Conservation (phyloP, 805 yeast genomes). For the Candida railenensis region DNA sequence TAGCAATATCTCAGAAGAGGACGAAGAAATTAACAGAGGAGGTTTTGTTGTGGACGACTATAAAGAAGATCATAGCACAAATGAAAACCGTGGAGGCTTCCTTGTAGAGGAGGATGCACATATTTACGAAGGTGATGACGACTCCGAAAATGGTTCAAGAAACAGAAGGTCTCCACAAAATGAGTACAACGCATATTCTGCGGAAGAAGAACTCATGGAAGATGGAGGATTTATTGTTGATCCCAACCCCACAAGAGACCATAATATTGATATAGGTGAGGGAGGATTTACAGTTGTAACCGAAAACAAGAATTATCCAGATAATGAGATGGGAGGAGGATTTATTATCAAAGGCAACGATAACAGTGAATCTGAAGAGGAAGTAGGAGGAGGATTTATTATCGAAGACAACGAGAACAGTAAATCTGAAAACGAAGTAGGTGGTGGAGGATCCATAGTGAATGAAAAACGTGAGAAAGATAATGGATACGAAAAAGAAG, state of each 20-base stretch:
- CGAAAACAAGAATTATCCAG: neutral
- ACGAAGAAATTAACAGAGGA: constrained; percentile 5
- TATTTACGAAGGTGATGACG: too few relatives aligned
- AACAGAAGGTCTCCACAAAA: too few relatives aligned
- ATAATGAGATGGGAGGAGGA: constrained; percentile 7
- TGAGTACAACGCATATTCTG: constrained; percentile 2
- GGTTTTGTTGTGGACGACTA: constrained; percentile 8
- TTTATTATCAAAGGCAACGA: constrained; percentile 5
- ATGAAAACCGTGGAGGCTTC: neutral
- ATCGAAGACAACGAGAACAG: constrained; percentile 1
- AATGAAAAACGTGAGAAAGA: neutral
- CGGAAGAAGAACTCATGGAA: constrained; percentile 12
- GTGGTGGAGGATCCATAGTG: constrained; percentile 5
- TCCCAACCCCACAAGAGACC: neutral
- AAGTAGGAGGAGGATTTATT: constrained; percentile 7
- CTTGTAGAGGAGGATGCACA: constrained; percentile 11
- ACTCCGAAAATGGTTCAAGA: constrained; percentile 5
- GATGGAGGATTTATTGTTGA: constrained; percentile 19
- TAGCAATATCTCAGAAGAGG: neutral
- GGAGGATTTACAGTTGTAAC: neutral
- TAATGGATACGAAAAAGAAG: constrained; percentile 4
- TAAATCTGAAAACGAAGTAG: constrained; percentile 16
- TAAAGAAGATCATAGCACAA: constrained; percentile 24
- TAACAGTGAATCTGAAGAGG: neutral
- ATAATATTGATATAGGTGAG: neutral